A percentile compares a stretch with the other conserved stretches of the same genome.
Conservation (phyloP, 139 green algal genomes). For the Eudorina sp. region DNA sequence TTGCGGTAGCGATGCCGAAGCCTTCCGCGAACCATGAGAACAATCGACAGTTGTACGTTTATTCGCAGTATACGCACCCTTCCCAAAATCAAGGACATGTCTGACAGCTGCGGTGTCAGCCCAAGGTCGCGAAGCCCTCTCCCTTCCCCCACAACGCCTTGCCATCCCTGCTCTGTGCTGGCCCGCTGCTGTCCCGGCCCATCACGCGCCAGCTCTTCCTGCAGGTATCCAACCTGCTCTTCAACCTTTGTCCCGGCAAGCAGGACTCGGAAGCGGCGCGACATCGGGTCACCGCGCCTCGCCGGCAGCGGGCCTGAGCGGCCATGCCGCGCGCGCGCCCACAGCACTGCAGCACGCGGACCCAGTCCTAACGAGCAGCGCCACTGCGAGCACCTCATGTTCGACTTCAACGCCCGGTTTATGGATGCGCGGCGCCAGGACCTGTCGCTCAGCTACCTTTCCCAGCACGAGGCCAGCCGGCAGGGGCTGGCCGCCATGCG, state of each 20-base stretch:
- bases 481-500: background rate
- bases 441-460: background rate
- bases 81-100: too few species aligned
- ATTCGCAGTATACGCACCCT: too few species aligned
- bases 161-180: too few species aligned
- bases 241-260: background rate
- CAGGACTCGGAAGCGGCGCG: background rate
- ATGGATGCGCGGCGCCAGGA: background rate
- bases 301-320: too few species aligned
- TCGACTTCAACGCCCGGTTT: conserved; percentile 13
- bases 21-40: too few species aligned
- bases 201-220: background rate
- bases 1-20: too few species aligned
- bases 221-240: background rate
- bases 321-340: background rate
- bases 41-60: too few species aligned
- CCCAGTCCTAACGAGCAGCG: background rate
- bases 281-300: background rate
- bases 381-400: background rate
- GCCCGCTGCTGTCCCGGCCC: too few species aligned
- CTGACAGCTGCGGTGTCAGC: too few species aligned
- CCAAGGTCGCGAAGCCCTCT: too few species aligned
- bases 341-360: background rate
- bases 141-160: too few species aligned
- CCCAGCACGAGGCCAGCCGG: background rate